Percentiles rank a stretch among this genome's conserved stretches.
Evolutionary conservation across 73 alveolate genomes (phyloP).

Genomic region (Paramecium pentaurelia): DNA sequence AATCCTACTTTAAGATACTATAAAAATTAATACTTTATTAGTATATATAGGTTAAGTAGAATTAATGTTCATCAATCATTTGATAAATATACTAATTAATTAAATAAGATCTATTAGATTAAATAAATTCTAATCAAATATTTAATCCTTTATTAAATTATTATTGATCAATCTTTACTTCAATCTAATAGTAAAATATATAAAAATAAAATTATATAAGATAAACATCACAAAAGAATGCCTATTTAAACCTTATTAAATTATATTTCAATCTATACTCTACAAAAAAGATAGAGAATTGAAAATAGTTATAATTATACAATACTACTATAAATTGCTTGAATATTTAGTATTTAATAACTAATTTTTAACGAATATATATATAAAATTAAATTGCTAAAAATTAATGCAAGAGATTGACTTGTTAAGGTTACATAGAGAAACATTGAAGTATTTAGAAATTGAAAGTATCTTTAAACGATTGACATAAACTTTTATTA

Average conservation of each 20-base stretch:
- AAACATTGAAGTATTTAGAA: not conserved
- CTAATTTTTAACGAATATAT: constrained; percentile 29
- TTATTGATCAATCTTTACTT: not conserved
- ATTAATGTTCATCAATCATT: no score
- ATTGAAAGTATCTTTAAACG: constrained; percentile 26
- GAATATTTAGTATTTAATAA: not conserved
- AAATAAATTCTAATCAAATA: not conserved
- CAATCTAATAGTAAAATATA: not conserved
- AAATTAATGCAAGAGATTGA: constrained; percentile 12
- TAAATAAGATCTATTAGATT: not conserved
- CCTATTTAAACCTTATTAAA: not conserved
- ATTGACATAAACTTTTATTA: not conserved
- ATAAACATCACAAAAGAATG: not conserved
- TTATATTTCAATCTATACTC: not conserved
- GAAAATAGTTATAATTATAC: not conserved
- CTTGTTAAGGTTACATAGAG: constrained; percentile 3
- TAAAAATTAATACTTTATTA: no score
- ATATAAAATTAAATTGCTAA: not conserved
- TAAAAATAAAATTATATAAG: not conserved
- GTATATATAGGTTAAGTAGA: no score
- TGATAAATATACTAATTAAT: no score
- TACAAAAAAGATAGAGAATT: not conserved
- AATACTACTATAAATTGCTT: not conserved
- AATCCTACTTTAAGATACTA: no score
- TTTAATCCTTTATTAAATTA: not conserved